phyloP scores from a whole-genome alignment of 2,329 filamentous ascomycete genomes.

The Aspergillus pseudotamarii region DNA sequence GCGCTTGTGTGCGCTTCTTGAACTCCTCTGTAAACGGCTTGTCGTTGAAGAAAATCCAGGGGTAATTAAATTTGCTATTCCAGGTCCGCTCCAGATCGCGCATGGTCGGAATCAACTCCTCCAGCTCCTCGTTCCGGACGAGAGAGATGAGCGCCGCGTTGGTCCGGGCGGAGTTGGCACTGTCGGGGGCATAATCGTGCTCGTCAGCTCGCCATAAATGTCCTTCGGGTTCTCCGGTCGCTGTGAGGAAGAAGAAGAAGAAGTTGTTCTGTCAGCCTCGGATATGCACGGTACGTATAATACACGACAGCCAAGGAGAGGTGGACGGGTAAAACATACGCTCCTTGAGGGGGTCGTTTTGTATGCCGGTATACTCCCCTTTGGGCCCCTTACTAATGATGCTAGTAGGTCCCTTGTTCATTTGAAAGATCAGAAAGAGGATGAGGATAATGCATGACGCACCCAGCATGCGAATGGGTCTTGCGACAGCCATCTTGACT shows the following conservation, averaged over 20 bases:
- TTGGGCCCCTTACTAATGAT: slow-evolving; percentile 43
- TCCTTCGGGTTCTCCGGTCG: slow-evolving; percentile 80
- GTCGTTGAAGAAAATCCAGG: slow-evolving; percentile 99
- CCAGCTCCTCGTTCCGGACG: slow-evolving; percentile 87
- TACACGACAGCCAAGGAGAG: background rate
- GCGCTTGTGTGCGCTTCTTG: slow-evolving; percentile 76
- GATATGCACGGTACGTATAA: background rate
- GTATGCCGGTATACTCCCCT: slow-evolving; percentile 59
- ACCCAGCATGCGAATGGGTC: slow-evolving; percentile 78
- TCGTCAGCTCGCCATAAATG: slow-evolving; percentile 71
- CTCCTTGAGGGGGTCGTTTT: slow-evolving; percentile 83
- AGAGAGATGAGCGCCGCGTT: slow-evolving; percentile 91
- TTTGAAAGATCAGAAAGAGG: slow-evolving; percentile 76
- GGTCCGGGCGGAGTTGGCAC: slow-evolving; percentile 77
- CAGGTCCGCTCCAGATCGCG: slow-evolving; percentile 87
- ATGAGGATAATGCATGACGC: slow-evolving; percentile 72
- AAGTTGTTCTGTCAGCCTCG: slow-evolving; percentile 19
- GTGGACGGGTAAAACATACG: slow-evolving; percentile 58
- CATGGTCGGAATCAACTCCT: slow-evolving; percentile 86
- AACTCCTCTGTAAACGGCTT: slow-evolving; percentile 92
- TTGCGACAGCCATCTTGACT: slow-evolving; percentile 74
- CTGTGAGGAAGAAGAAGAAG: slow-evolving; percentile 49
- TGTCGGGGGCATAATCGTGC: slow-evolving; percentile 76
- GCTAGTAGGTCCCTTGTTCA: slow-evolving; percentile 57
- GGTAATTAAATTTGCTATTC: slow-evolving; percentile 99